phyloP scores from a whole-genome alignment of 164 flowering plant species.

The Vitis labrusca region DNA sequence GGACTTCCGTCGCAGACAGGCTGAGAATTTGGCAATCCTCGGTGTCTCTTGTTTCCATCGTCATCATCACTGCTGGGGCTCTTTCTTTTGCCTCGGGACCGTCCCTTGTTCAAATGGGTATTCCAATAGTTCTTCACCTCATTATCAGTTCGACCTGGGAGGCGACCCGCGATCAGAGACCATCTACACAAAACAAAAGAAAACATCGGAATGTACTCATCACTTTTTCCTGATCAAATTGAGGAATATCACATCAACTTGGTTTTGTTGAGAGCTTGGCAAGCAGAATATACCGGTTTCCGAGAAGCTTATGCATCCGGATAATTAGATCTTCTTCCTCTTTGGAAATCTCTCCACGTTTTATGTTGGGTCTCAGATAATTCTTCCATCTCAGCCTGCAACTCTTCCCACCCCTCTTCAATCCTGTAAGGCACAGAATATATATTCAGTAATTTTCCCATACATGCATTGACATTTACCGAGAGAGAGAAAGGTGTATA shows the following conservation, averaged over 20 bases:
- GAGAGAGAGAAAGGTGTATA: too few species aligned
- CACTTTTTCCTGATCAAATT: too few species aligned
- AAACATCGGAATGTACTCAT: too few species aligned
- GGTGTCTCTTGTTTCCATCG: not conserved
- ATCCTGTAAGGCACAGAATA: slow-evolving; percentile 29
- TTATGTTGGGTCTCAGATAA: slow-evolving; percentile 57
- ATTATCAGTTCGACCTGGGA: slow-evolving; percentile 57
- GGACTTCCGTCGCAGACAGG: not conserved
- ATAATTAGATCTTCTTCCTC: slow-evolving; percentile 62
- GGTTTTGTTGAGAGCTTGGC: too few species aligned
- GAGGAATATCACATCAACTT: too few species aligned
- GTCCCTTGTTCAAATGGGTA: slow-evolving; percentile 55
- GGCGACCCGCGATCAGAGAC: slow-evolving; percentile 58
- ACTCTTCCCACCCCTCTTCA: slow-evolving; percentile 58
- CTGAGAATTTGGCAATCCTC: not conserved
- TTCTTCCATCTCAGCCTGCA: slow-evolving; percentile 71
- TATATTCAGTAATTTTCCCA: not conserved
- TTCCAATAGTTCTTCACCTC: slow-evolving; percentile 66
- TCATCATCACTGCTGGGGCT: not conserved
- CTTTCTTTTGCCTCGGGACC: slow-evolving; percentile 19
- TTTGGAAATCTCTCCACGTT: slow-evolving; percentile 45
- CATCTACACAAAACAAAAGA: slow-evolving; percentile 24
- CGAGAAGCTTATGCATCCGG: slow-evolving; percentile 59
- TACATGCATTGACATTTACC: too few species aligned
- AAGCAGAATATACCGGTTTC: slow-evolving; percentile 43